Evolutionary conservation across 148 eudicot genomes (phyloP).

Genomic region (Chenopodium berlandieri): DNA sequence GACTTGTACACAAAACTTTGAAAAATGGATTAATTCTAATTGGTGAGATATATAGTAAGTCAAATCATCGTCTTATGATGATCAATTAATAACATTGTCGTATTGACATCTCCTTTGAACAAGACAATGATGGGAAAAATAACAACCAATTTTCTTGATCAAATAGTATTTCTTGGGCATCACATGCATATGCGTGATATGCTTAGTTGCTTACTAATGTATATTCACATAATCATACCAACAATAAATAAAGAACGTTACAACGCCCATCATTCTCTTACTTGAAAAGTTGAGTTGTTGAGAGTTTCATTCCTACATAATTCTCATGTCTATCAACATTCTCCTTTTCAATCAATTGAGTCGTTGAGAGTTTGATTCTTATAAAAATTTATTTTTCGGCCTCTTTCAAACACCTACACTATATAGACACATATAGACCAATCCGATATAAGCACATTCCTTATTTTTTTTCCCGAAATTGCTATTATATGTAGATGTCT

Average conservation of each 20-base stretch:
- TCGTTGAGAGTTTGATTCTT: too few relatives aligned
- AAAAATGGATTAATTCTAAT: too few relatives aligned
- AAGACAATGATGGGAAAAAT: not conserved
- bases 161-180: too few relatives aligned
- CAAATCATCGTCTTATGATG: not conserved
- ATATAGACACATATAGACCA: too few relatives aligned
- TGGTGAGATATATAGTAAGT: not conserved
- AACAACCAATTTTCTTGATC: not conserved
- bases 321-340: not conserved
- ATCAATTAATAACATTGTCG: not conserved
- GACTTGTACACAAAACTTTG: too few relatives aligned
- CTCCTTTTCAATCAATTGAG: not conserved
- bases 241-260: too few relatives aligned
- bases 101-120: not conserved
- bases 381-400: too few relatives aligned
- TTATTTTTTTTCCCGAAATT: not conserved
- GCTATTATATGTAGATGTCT: not conserved
- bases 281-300: not conserved
- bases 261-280: not conserved
- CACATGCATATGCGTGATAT: too few relatives aligned
- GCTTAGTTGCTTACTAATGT: too few relatives aligned
- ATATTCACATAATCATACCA: too few relatives aligned
- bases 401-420: not conserved
- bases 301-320: too few relatives aligned
- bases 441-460: not conserved